Evolutionary conservation across 169 alveolate species (phyloP).

Genomic region (Plasmodium adleri): DNA sequence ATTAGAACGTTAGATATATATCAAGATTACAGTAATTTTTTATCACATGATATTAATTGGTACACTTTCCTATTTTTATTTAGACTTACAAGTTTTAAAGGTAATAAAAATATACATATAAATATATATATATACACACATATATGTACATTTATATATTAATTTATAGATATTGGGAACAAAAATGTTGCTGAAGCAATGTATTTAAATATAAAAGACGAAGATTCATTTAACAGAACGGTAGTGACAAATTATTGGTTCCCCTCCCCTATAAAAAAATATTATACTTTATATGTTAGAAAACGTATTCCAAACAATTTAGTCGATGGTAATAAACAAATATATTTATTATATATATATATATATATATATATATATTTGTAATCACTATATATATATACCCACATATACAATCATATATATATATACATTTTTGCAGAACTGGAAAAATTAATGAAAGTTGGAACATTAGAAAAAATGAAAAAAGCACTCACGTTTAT

Average conservation of each 20-base stretch:
- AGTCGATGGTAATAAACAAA: conserved; percentile 58
- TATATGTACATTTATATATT: too few relatives aligned
- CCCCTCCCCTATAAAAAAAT: conserved; percentile 42
- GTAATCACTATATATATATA: background rate
- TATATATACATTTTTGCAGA: conserved; percentile 2
- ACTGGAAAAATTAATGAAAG: conserved; percentile 20
- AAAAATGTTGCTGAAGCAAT: conserved; percentile 37
- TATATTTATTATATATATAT: too few relatives aligned
- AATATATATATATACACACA: background rate
- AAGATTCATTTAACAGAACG: conserved; percentile 15
- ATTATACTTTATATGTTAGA: conserved; percentile 41
- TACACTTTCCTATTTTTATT: conserved; percentile 26
- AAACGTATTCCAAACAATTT: conserved; percentile 6
- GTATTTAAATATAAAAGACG: conserved; percentile 40
- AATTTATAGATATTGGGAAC: conserved; percentile 19
- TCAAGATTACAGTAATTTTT: conserved; percentile 35
- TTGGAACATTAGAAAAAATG: conserved; percentile 39
- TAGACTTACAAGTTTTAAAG: conserved; percentile 19
- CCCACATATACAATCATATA: too few relatives aligned
- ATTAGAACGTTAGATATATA: conserved; percentile 14
- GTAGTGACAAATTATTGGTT: conserved; percentile 34
- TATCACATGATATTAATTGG: conserved; percentile 38
- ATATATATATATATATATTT: background rate
- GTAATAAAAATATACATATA: background rate
- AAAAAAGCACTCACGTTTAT: conserved; percentile 17